Evolutionary conservation across 1,284 basidiomycete genomes (phyloP), one percentile per base, ranked within the genome.

Genomic region (Cystobasidium pallidum): DNA sequence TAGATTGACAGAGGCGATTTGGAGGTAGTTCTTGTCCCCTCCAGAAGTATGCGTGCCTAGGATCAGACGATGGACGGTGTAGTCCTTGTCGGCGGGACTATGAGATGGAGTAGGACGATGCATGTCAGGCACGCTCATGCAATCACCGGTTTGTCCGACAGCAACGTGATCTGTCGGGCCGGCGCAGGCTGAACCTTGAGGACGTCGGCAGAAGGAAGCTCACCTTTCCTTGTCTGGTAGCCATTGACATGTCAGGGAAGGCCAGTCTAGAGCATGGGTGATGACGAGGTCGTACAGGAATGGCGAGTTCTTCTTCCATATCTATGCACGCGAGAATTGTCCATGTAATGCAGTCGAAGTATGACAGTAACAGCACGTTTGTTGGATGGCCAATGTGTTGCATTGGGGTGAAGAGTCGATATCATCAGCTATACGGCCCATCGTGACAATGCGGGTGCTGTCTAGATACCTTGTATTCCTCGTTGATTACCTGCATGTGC

Each of bases 251-350:
- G 96, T 99, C 78, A 99, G 82, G 78, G 90, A 93, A 19, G 96
- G 96, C 96, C 96, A 99, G 81, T 97, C 94, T 66, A 99, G 86
- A 30, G 96, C 95, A 80, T 98, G 94, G 0, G 95, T 98, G 78
- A 99, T 91, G 76, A 99, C 92, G 24, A 95, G 86, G 82, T 99
- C 95, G 82, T 99, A 99, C 59, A 76, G 70, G 57, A 75, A 74
- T 24, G 92, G 93, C 58, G 93, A 91, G 83, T 96, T 95, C 84
- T 95, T 96, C 87, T 96, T 97, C 91, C 91, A 79, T 58, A 78
- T 78, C 75, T 76, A 26, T 61, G 55, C 55, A 45, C 43, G 55
- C 30, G 8, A 34, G 34, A 10, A 57, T 28, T 39, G 34, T 54
- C 26, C 52, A 54, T 54, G 17, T 26, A 19, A n/a, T 54, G 43